Percentiles rank a stretch among this genome's conserved stretches.
Evolutionary conservation across 1,284 basidiomycete genomes (phyloP).

Genomic region (Sanguinoderma infundibulare): DNA sequence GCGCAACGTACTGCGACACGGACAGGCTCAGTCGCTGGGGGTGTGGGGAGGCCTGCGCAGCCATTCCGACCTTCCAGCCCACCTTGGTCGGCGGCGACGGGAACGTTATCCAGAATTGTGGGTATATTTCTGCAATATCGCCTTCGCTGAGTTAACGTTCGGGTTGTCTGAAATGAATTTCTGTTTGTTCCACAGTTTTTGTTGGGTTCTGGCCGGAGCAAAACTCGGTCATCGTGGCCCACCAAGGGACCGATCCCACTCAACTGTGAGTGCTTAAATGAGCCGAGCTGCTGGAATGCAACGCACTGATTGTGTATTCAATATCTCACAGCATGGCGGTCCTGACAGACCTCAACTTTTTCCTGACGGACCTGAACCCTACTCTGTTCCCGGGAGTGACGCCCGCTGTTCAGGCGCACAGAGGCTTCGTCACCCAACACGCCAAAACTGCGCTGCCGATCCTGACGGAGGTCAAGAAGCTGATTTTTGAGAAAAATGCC

Average conservation of each 20-base stretch:
- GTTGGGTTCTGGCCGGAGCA: constrained; percentile 51
- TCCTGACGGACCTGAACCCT: constrained; percentile 36
- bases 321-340: constrained; percentile 34
- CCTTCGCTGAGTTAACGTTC: no score
- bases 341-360: constrained; percentile 51
- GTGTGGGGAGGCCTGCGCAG: constrained; percentile 50
- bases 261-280: constrained; percentile 38
- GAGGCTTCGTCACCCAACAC: constrained; percentile 54
- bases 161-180: background rate
- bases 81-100: constrained; percentile 51
- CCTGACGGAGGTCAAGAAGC: constrained; percentile 39
- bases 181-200: constrained; percentile 38
- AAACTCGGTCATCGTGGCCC: constrained; percentile 51
- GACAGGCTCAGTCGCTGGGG: constrained; percentile 43
- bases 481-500: constrained; percentile 38
- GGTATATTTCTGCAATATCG: constrained; percentile 11
- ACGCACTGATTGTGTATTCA: background rate
- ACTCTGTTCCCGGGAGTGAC: constrained; percentile 54
- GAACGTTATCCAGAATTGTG: constrained; percentile 47
- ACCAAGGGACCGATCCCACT: constrained; percentile 57
- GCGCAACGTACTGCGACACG: constrained; percentile 55
- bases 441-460: constrained; percentile 43
- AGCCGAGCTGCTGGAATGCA: no score
- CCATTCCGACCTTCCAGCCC: constrained; percentile 47
- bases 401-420: constrained; percentile 44